Percentiles rank a stretch among this genome's conserved stretches.
Conservation (phyloP, 805 yeast genomes). For the Ogataea chonburiensis region DNA sequence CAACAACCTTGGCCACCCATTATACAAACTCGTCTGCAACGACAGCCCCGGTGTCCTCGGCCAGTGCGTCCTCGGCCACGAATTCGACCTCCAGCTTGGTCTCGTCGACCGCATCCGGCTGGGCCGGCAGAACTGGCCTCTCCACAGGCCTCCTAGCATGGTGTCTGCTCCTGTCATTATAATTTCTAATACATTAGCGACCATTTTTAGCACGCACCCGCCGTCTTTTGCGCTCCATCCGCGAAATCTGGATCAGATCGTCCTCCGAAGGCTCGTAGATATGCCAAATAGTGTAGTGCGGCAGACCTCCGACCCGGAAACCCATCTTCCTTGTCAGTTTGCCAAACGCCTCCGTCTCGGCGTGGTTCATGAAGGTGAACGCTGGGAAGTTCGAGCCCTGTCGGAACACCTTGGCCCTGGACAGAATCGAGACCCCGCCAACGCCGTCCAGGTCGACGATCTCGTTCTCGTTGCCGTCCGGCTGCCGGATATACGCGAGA, state of each 20-base stretch:
- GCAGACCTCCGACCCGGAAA: constrained; percentile 79
- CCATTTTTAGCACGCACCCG: constrained; percentile 20
- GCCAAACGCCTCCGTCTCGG: constrained; percentile 87
- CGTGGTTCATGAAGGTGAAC: constrained; percentile 78
- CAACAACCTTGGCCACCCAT: neutral
- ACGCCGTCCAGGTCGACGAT: constrained; percentile 77
- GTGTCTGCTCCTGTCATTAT: constrained; percentile 1
- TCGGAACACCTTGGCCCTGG: constrained; percentile 71
- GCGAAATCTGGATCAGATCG: constrained; percentile 68
- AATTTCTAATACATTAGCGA: constrained; percentile 3
- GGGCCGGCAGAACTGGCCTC: constrained; percentile 2
- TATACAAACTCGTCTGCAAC: constrained; percentile 5
- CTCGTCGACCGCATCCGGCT: constrained; percentile 2
- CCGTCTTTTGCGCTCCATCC: constrained; percentile 65
- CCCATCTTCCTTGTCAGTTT: constrained; percentile 80
- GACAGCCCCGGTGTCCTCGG: neutral
- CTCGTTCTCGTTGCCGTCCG: constrained; percentile 59
- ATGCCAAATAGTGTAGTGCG: constrained; percentile 90
- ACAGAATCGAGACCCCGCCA: constrained; percentile 81
- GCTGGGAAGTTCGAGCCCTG: constrained; percentile 85
- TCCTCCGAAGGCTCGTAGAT: constrained; percentile 88
- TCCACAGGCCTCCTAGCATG: constrained; percentile 3
- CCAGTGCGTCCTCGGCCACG: neutral
- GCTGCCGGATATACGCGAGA: constrained; percentile 67
- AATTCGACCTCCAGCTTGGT: no score